Conservation (phyloP, 2,329 filamentous ascomycete genomes). For the Aspergillus costaricaensis region DNA sequence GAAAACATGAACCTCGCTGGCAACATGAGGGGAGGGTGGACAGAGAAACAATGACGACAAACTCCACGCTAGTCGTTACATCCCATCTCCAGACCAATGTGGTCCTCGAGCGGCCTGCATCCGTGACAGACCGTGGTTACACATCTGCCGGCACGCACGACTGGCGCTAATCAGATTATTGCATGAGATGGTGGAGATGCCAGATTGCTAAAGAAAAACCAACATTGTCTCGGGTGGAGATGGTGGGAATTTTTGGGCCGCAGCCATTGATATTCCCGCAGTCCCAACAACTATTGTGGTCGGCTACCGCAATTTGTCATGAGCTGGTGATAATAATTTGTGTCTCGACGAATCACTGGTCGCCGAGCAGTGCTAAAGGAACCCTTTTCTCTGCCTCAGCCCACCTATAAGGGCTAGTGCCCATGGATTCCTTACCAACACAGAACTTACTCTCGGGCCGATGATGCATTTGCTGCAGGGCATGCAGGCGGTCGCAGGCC, state of each 20-base stretch:
- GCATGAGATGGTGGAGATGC: conserved; percentile 7
- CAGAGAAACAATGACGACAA: not conserved
- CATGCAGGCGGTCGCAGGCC: conserved; percentile 6
- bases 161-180: conserved; percentile 1
- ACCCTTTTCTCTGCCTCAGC: conserved; percentile 9
- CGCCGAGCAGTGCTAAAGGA: conserved; percentile 4
- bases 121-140: conserved; percentile 17
- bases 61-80: not conserved
- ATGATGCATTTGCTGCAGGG: conserved; percentile 22
- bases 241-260: not conserved
- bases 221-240: conserved; percentile 4
- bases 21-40: not conserved
- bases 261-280: conserved; percentile 1
- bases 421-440: conserved; percentile 7
- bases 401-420: conserved; percentile 6
- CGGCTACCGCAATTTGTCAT: conserved; percentile 6
- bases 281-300: not conserved
- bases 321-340: not conserved
- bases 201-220: conserved; percentile 5
- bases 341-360: not conserved
- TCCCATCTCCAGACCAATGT: conserved; percentile 3
- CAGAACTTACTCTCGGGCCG: conserved; percentile 21
- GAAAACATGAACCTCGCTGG: not conserved
- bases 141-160: conserved; percentile 9
- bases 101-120: not conserved